Evolutionary conservation across 768 basidiomycete genomes (phyloP).

Genomic region (Psilocybe subaeruginosa): DNA sequence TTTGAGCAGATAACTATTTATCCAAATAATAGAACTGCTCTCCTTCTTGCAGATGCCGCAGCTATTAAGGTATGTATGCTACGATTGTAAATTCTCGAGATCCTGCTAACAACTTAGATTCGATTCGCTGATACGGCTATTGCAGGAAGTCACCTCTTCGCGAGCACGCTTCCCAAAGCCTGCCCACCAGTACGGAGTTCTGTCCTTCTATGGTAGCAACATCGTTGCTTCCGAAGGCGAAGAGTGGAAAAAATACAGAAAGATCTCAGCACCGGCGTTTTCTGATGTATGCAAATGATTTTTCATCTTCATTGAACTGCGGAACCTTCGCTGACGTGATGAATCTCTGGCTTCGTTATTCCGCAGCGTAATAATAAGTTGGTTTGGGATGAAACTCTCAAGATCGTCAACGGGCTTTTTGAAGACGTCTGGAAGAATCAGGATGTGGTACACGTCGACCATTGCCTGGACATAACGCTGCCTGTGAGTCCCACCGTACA

Average conservation of each 20-base stretch:
- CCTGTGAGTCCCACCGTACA: constrained; percentile 35
- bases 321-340: too few species aligned
- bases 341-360: neutral
- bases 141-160: constrained; percentile 24
- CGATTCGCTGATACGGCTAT: neutral
- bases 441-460: constrained; percentile 39
- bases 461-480: constrained; percentile 51
- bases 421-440: constrained; percentile 46
- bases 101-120: neutral
- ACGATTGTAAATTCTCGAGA: too few species aligned
- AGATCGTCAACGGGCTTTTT: constrained; percentile 42
- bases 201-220: constrained; percentile 57
- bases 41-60: constrained; percentile 4
- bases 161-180: constrained; percentile 58
- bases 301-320: neutral
- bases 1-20: neutral
- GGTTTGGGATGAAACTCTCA: constrained; percentile 49
- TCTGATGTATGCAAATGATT: constrained; percentile 44
- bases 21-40: neutral
- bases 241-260: constrained; percentile 65
- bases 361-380: constrained; percentile 44
- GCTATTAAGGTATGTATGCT: constrained; percentile 2
- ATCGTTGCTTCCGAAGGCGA: constrained; percentile 62
- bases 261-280: constrained; percentile 60
- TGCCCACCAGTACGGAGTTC: constrained; percentile 37